Evolutionary conservation across 768 basidiomycete genomes (phyloP).

Genomic region (Fibroporia radiculosa): DNA sequence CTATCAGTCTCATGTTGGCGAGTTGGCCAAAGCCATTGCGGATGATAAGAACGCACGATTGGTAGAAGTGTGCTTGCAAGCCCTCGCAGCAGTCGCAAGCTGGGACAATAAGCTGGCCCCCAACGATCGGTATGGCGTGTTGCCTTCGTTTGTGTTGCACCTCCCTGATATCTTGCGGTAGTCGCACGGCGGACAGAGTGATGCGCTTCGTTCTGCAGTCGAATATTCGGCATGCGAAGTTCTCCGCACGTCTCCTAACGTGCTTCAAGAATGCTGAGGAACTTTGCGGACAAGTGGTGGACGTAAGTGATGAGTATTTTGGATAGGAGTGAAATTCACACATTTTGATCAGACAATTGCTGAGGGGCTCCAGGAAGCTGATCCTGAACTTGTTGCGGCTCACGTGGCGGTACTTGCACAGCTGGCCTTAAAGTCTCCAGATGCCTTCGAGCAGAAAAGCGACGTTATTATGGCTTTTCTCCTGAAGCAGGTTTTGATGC

Average conservation of each 20-base stretch:
- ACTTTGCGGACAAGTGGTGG: slow-evolving; percentile 47
- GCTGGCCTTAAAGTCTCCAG: slow-evolving; percentile 57
- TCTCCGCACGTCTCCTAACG: slow-evolving; percentile 70
- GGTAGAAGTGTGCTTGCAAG: slow-evolving; percentile 67
- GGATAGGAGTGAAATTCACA: background rate
- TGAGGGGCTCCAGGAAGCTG: slow-evolving; percentile 36
- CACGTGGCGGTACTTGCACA: slow-evolving; percentile 69
- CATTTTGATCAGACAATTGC: slow-evolving; percentile 45
- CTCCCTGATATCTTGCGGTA: slow-evolving; percentile 21
- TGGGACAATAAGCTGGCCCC: slow-evolving; percentile 51
- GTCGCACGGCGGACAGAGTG: slow-evolving; percentile 61
- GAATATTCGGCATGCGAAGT: slow-evolving; percentile 70
- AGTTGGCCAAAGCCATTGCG: slow-evolving; percentile 66
- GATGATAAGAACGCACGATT: slow-evolving; percentile 49
- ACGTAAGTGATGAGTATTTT: slow-evolving; percentile 37
- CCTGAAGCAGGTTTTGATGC: slow-evolving; percentile 63
- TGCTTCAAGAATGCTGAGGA: slow-evolving; percentile 46
- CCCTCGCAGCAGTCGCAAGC: slow-evolving; percentile 58
- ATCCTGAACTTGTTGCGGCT: slow-evolving; percentile 49
- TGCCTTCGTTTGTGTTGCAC: background rate
- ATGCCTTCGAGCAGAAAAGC: slow-evolving; percentile 73
- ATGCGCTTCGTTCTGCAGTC: slow-evolving; percentile 50
- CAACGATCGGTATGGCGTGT: slow-evolving; percentile 52
- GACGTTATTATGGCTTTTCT: slow-evolving; percentile 68
- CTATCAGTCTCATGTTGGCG: slow-evolving; percentile 65